These are phyloP conservation scores for Xylaria sp. DNA, from an alignment of 2,329 filamentous ascomycete species.

Conservation along the genomic window DNA sequence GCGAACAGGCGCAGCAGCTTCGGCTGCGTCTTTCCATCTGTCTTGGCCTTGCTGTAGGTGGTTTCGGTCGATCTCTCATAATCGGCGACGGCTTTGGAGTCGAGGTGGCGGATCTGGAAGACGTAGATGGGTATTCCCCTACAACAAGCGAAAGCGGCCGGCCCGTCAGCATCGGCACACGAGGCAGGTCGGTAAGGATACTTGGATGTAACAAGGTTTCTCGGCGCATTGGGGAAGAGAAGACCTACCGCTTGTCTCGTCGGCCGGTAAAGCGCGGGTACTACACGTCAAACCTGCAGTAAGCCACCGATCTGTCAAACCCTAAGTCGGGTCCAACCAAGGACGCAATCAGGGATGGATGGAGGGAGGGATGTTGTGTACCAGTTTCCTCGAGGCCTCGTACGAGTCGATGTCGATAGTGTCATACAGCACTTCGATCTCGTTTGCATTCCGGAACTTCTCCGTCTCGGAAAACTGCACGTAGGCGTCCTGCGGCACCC, in stretches of 20 bases:
- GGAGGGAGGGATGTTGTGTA: slow-evolving; percentile 51
- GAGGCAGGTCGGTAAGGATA: background rate
- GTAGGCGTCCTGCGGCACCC: slow-evolving; percentile 80
- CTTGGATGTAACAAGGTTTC: background rate
- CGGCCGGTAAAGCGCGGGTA: slow-evolving; percentile 97
- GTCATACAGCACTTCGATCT: slow-evolving; percentile 82
- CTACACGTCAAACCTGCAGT: slow-evolving; percentile 55
- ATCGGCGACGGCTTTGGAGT: slow-evolving; percentile 80
- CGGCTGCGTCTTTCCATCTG: slow-evolving; percentile 73
- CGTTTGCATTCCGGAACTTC: slow-evolving; percentile 83
- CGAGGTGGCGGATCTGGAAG: slow-evolving; percentile 85
- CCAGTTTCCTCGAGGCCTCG: slow-evolving; percentile 80
- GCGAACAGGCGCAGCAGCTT: slow-evolving; percentile 89
- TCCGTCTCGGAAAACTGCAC: slow-evolving; percentile 89
- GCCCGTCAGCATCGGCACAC: slow-evolving; percentile 16
- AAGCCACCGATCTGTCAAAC: slow-evolving; percentile 31
- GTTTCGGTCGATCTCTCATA: slow-evolving; percentile 75
- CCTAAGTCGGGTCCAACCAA: slow-evolving; percentile 33
- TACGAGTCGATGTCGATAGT: slow-evolving; percentile 89
- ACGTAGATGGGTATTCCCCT: slow-evolving; percentile 93
- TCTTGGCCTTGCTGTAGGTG: slow-evolving; percentile 67
- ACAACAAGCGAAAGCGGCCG: slow-evolving; percentile 11
- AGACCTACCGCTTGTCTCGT: slow-evolving; percentile 71
- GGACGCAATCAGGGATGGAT: background rate
- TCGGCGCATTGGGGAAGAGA: background rate